Percentiles rank a stretch among this genome's conserved stretches.
phyloP scores from a whole-genome alignment of 352 stramenopile species.

The Phytophthora uliginosa region DNA sequence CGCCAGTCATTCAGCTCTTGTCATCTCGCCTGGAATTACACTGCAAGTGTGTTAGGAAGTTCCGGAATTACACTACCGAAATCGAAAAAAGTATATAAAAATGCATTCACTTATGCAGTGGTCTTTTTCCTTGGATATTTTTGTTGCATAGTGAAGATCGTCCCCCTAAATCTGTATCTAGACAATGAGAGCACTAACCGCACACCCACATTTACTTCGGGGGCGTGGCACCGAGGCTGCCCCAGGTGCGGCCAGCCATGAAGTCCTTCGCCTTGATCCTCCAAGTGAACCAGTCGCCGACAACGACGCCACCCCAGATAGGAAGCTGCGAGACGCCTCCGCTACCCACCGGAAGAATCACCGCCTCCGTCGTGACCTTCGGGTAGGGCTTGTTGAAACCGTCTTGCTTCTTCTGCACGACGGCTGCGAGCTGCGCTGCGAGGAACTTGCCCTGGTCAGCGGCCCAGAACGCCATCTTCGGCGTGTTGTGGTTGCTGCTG shows the following conservation, averaged over 20 bases:
- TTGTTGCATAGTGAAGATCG: background rate
- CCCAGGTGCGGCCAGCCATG: constrained; percentile 45
- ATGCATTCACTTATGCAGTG: background rate
- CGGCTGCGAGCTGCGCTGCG: constrained; percentile 33
- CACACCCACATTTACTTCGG: constrained; percentile 19
- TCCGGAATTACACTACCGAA: no score
- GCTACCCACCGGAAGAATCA: constrained; percentile 49
- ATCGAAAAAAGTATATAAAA: no score
- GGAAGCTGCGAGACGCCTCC: constrained; percentile 58
- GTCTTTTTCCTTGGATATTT: no score
- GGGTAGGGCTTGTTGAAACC: constrained; percentile 33
- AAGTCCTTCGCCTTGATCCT: constrained; percentile 57
- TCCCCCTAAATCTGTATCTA: background rate
- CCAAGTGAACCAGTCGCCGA: constrained; percentile 48
- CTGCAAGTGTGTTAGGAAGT: no score
- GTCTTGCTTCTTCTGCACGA: constrained; percentile 37
- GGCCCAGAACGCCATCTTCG: constrained; percentile 56
- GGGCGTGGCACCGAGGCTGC: constrained; percentile 27
- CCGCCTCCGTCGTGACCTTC: constrained; percentile 33
- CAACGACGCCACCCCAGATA: constrained; percentile 45
- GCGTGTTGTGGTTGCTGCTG: constrained; percentile 50
- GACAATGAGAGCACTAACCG: background rate
- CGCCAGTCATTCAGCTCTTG: no score
- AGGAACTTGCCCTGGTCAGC: constrained; percentile 53
- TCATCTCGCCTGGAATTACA: no score